Base-by-base conservation (phyloP, 805 yeast genomes). In the Wickerhamiella allomyrinae region DNA sequence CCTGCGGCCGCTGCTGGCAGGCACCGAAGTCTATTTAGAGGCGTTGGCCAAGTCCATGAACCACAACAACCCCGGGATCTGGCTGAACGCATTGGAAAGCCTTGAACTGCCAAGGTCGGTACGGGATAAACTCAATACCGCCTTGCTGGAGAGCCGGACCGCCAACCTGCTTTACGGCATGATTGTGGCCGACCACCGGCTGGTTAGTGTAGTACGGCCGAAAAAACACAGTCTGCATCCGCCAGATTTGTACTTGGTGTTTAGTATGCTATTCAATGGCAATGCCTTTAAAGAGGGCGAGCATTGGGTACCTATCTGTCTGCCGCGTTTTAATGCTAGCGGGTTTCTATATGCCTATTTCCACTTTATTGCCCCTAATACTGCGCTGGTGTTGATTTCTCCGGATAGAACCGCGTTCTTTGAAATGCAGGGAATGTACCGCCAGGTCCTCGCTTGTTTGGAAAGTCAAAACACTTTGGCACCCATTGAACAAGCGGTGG, bases 241-340 rank as follows among this genome's bases (percentile, higher is more conserved):
- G 2, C 74, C 81, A 7, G 98, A 89, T 58, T 62, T 91, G 14
- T 82, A 80, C 39, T 64, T 83, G 7, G 60, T 91, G 20, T 75
- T 85, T 46, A 73, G 80, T 14, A 72, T 85, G 61, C 73, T 89
- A 2, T 74, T 73, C 52, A 74, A 71, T 48, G 71, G 76, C n/a
- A 61, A 64, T 37, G 66, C 75, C 0, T 68, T 74, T 47, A 64
- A 64, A 20, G 65, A 65, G 24, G 64, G 63, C 19, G 95, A 87
- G 54, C 73, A 85, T 44, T 91, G 97, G 97, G 73, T 83, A 10
- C 98, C 98, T 0, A 68, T 89, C 0, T 89, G 98, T 59, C 68
- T 89, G 57, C 95, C 97, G 0, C 76, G 81, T 50, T 89, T 89
- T 65, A 89, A 91, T 55, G 64, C 84, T 2, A 76, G 77, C 48